Percentiles rank a stretch among this genome's conserved stretches.
phyloP scores from a whole-genome alignment of 345 rosid genomes.

The Populus ilicifolia region DNA sequence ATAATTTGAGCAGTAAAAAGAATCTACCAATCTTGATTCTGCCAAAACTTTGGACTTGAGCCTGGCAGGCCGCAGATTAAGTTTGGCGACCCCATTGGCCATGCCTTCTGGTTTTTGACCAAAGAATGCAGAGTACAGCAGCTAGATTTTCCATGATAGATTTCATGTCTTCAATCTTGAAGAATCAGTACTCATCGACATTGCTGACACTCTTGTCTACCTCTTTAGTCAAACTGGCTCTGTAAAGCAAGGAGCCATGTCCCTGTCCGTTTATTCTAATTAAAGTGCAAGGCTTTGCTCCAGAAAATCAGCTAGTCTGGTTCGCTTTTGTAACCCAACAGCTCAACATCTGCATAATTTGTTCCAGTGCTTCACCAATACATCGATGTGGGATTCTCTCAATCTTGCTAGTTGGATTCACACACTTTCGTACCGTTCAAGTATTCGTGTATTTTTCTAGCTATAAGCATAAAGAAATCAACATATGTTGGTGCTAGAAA shows the following conservation, averaged over 20 bases:
- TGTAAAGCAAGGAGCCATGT: slow-evolving; percentile 9
- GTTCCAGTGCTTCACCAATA: slow-evolving; percentile 14
- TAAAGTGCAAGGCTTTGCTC: slow-evolving; percentile 1
- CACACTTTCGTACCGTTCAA: not conserved
- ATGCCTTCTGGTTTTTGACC: slow-evolving; percentile 3
- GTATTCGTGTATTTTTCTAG: not conserved
- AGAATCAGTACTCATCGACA: not conserved
- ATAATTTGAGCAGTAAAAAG: not conserved
- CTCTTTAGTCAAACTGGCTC: slow-evolving; percentile 16
- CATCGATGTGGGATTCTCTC: not conserved
- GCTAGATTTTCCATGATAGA: not conserved
- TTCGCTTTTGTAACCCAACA: slow-evolving; percentile 23
- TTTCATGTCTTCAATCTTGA: not conserved
- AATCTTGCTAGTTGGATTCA: not conserved
- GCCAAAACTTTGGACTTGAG: slow-evolving; percentile 2
- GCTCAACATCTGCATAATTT: slow-evolving; percentile 10
- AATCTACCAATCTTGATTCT: not conserved
- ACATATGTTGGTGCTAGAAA: not conserved
- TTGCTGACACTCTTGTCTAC: slow-evolving; percentile 20
- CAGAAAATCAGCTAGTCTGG: slow-evolving; percentile 20
- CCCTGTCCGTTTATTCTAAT: slow-evolving; percentile 24
- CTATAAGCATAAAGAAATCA: not conserved
- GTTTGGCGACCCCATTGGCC: not conserved
- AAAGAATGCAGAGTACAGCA: not conserved
- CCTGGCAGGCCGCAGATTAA: not conserved